Evolutionary conservation across 2,329 filamentous ascomycete genomes (phyloP).

Genomic region (Epichloe sylvatica): DNA sequence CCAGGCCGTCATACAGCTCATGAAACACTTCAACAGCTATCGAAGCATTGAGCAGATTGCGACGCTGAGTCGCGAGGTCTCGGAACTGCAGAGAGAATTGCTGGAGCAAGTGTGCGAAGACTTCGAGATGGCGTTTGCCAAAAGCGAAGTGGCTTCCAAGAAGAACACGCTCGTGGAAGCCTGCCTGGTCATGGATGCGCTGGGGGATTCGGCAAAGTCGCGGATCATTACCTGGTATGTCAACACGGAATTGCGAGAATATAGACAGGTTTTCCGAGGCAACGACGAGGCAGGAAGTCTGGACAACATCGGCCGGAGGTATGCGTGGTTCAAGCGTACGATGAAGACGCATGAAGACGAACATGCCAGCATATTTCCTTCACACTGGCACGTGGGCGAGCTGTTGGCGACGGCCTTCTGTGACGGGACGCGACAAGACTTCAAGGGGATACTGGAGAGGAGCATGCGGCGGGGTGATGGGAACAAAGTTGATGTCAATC

Average conservation of each 20-base stretch:
- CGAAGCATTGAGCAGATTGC: conserved; percentile 97
- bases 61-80: conserved; percentile 78
- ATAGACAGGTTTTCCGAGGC: conserved; percentile 85
- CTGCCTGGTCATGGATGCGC: conserved; percentile 84
- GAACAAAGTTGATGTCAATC: conserved; percentile 73
- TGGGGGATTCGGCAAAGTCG: conserved; percentile 73
- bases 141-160: conserved; percentile 61
- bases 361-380: conserved; percentile 74
- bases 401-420: conserved; percentile 84
- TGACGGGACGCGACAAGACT: conserved; percentile 89
- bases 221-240: conserved; percentile 92
- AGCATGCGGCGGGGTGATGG: conserved; percentile 70
- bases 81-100: conserved; percentile 82
- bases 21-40: conserved; percentile 98
- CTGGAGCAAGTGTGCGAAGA: conserved; percentile 98
- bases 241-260: conserved; percentile 91
- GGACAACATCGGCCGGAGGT: conserved; percentile 90
- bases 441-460: conserved; percentile 78
- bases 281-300: conserved; percentile 93
- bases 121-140: conserved; percentile 90
- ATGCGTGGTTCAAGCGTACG: conserved; percentile 93
- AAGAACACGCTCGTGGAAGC: conserved; percentile 67
- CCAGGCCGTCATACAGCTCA: conserved; percentile 90
- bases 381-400: conserved; percentile 81
- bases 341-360: conserved; percentile 93